Conservation (phyloP, 192 early-diverging fungal genomes). For the Allomyces arbusculus region DNA sequence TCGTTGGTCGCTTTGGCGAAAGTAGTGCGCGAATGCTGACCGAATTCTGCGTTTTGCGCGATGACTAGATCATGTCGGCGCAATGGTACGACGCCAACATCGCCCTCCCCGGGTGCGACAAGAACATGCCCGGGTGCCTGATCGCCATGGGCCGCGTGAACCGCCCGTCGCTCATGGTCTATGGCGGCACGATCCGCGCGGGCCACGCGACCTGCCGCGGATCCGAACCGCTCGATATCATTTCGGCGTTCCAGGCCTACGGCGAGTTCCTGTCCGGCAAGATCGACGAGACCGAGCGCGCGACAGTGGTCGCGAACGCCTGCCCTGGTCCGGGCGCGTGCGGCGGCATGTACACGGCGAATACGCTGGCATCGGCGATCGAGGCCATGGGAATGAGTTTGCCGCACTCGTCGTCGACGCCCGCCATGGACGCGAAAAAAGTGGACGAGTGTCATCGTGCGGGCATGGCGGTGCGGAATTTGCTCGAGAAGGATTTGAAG, state of each 20-base stretch:
- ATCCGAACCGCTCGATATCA: constrained; percentile 65
- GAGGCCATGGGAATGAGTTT: constrained; percentile 96
- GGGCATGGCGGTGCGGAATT: constrained; percentile 65
- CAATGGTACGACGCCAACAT: constrained; percentile 99
- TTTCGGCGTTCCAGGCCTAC: constrained; percentile 92
- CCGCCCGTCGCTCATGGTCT: constrained; percentile 91
- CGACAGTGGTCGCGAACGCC: constrained; percentile 44
- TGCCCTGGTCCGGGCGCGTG: constrained; percentile 89
- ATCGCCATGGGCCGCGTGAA: constrained; percentile 94
- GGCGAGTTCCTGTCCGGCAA: constrained; percentile 80
- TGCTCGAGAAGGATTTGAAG: constrained; percentile 80
- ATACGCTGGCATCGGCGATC: constrained; percentile 90
- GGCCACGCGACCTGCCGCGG: constrained; percentile 34
- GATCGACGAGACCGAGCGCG: constrained; percentile 70
- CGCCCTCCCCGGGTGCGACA: constrained; percentile 80
- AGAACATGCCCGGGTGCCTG: constrained; percentile 96
- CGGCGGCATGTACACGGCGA: constrained; percentile 98
- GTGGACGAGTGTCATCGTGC: constrained; percentile 66
- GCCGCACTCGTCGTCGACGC: constrained; percentile 88
- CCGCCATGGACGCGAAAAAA: constrained; percentile 74
- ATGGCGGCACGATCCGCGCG: constrained; percentile 88
- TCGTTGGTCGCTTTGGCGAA: too few species aligned
- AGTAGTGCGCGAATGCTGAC: not conserved
- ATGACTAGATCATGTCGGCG: constrained; percentile 63
- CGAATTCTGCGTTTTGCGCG: not conserved